A percentile compares a stretch with the other conserved stretches of the same genome.
phyloP scores from a whole-genome alignment of 441 rosid species.

The Pelargonium fulgidum region DNA sequence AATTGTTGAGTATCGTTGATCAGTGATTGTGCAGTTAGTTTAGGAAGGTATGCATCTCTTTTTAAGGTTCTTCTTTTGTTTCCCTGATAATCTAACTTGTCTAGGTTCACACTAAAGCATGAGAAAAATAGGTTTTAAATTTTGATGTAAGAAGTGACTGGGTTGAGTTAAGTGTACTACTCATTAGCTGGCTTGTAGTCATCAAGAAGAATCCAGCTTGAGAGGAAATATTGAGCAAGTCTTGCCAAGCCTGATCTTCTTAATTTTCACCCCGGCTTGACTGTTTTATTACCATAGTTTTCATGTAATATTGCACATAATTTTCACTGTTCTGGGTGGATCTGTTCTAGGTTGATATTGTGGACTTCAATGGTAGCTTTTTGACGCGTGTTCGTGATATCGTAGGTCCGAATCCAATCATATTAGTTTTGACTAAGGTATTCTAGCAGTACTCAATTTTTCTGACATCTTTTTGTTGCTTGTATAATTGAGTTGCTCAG shows the following conservation, averaged over 20 bases:
- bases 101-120: not conserved
- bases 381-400: constrained; percentile 88
- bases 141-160: not conserved
- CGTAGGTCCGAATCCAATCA: constrained; percentile 87
- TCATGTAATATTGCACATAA: not conserved
- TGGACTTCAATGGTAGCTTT: constrained; percentile 92
- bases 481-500: constrained; percentile 5
- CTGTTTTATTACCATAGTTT: not conserved
- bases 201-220: not conserved
- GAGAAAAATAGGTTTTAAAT: not conserved
- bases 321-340: constrained; percentile 9
- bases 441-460: constrained; percentile 17
- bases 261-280: not conserved
- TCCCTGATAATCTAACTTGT: not conserved
- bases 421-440: constrained; percentile 87
- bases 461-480: not conserved
- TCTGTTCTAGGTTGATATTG: constrained; percentile 71
- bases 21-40: not conserved
- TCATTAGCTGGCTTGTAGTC: constrained; percentile 1
- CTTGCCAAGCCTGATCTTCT: not conserved
- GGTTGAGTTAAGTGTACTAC: not conserved
- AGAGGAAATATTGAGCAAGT: not conserved
- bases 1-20: not conserved
- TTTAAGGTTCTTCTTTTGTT: too few relatives aligned
- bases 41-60: not conserved